These are phyloP conservation scores for Plasmodium cynomolgi DNA, from an alignment of 169 alveolate genomes.

Conservation along the genomic window DNA sequence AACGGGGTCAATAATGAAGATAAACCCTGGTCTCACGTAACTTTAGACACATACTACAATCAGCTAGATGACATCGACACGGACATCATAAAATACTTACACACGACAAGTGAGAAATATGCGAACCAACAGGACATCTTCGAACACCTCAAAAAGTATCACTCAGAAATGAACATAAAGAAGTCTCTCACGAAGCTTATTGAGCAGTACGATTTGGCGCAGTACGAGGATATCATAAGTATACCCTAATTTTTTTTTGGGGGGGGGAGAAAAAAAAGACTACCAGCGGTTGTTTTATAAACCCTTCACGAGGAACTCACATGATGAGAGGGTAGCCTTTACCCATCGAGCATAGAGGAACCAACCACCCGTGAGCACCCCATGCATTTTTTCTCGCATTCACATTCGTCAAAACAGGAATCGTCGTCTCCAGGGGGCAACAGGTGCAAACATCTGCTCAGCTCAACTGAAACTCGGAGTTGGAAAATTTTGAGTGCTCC, in stretches of 20 bases:
- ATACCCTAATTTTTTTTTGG: conserved; percentile 10
- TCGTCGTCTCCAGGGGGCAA: not conserved
- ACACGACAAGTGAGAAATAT: conserved; percentile 59
- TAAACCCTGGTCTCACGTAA: conserved; percentile 72
- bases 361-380: not conserved
- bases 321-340: not conserved
- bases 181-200: conserved; percentile 59
- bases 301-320: not conserved
- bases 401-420: not conserved
- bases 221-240: conserved; percentile 63
- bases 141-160: conserved; percentile 59
- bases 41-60: conserved; percentile 50
- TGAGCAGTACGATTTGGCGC: conserved; percentile 68
- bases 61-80: conserved; percentile 45
- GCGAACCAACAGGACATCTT: conserved; percentile 67
- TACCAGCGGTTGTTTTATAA: not conserved
- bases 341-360: not conserved
- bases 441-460: not conserved
- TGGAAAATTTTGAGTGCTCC: not conserved
- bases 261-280: not conserved
- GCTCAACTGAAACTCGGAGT: not conserved
- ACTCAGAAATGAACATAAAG: conserved; percentile 65
- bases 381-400: not conserved
- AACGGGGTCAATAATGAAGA: conserved; percentile 58
- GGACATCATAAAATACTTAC: conserved; percentile 64